Evolutionary conservation across 2,329 filamentous ascomycete species (phyloP), one percentile per base, ranked within the genome.

Genomic region (Colletotrichum tanaceti): DNA sequence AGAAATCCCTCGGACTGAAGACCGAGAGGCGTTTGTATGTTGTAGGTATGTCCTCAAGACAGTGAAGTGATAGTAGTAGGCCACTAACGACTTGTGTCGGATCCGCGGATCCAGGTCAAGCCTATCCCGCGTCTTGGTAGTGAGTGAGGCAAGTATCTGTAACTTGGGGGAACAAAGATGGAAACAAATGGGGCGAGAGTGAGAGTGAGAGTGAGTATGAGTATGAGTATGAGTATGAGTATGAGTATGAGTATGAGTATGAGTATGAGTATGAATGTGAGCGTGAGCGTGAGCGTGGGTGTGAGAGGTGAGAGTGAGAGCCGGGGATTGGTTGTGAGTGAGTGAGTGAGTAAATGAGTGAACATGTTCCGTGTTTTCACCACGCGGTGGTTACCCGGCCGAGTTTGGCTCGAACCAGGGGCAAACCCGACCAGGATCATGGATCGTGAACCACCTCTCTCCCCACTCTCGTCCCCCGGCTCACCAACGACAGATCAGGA

Each of bases 301-400:
- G 32, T 35, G 32, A 35, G 32, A 35, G 32, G 32, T 35, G 32
- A 10, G 32, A 35, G 32, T 35, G 32, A 24, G 28, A 38, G 41
- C n/a, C 57, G 20, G 16, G 28, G 57, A 24, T 46, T 50, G 28
- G 28, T 32, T 32, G 28, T 32, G 28, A 32, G 28, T 32, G 32
- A 5, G 32, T 38, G 32, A 53, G 16, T n/a, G 60, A 50, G 24
- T 24, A n/a, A n/a, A 68, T 65, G 24, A 28, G 28, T 35, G 32
- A 10, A 35, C 32, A 10, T 10, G 32, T 35, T 35, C 32, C 32
- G 32, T 35, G 3, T 35, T 35, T 46, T 57, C 55, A 65, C 47
- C 49, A 60, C 55, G 55, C 62, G 43, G 52, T 68, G 55, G 43
- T 59, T 65, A 60, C 62, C 62, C 41, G 49, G 65, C 55, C 43